These are phyloP conservation scores for Solanum habrochaites DNA, from an alignment of 257 asterid species.

Conservation along the genomic window DNA sequence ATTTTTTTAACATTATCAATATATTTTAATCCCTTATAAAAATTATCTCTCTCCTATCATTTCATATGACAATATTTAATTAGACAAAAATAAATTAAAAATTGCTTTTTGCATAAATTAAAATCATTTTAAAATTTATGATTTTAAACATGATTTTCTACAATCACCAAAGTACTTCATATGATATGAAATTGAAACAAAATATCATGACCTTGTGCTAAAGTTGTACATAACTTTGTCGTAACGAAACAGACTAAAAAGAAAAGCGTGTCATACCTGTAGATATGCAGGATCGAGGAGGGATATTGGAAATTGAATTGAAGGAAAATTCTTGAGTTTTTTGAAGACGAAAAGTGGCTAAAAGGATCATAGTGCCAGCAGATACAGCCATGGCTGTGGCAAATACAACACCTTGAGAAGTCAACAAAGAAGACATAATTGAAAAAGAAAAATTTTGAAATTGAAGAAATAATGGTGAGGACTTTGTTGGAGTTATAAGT, in stretches of 20 bases:
- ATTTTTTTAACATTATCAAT: not conserved
- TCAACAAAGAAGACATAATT: conserved; percentile 22
- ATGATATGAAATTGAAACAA: too few species aligned
- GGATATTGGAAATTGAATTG: conserved; percentile 4
- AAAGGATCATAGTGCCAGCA: conserved; percentile 56
- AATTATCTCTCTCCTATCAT: not conserved
- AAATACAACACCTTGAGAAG: conserved; percentile 53
- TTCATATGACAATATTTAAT: not conserved
- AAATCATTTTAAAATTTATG: not conserved
- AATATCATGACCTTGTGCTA: not conserved
- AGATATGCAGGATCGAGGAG: conserved; percentile 37
- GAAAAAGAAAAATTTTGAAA: not conserved
- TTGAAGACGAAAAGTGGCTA: conserved; percentile 49
- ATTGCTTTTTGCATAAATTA: rapidly evolving
- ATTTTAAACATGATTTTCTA: not conserved
- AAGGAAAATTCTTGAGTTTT: conserved; percentile 20
- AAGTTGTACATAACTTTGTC: not conserved
- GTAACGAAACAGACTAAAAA: not conserved
- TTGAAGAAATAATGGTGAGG: not conserved
- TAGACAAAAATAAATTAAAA: not conserved
- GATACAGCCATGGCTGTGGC: conserved; percentile 92
- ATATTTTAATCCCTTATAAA: not conserved
- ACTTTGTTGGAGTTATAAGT: not conserved
- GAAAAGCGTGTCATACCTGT: conserved; percentile 13
- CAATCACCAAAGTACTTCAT: rapidly evolving